Evolutionary conservation across 1,139 yeast genomes (phyloP), one percentile per base, ranked within the genome.

Genomic region (Entelexis paramagnoliae): DNA sequence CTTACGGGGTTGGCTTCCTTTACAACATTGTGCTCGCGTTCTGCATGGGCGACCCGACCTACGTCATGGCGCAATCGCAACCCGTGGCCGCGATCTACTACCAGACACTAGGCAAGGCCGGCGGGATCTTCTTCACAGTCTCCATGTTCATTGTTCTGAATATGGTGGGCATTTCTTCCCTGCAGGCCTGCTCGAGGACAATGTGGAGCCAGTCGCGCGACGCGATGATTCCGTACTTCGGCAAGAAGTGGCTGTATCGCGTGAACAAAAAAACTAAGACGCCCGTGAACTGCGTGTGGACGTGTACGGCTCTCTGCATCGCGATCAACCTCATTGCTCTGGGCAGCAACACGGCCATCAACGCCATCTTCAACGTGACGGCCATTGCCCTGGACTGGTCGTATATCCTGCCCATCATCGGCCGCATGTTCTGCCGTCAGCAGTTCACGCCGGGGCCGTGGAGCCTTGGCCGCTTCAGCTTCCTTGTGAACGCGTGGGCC

Each of bases 181-280:
- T 82, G 53, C 88, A 82, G 62, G 81, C 89, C 4, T 80, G 87
- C 85, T 54, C 60, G 4, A 56, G 62, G 24, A 59, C 61, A 11
- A 51, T 58, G 49, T 83, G 89, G 89, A 80, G 88, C 9, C 83
- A 82, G 64, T 74, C 87, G 17, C 77, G 89, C 66, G 89, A 83
- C 67, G 80, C 77, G 59, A 61, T 76, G 58, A 71, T 77, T 68
- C 76, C 81, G 8, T 56, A 44, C 22, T 43, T 51, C 20, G 53
- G 56, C 10, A 46, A 40, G 20, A 28, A 46, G 8, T 54, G 51
- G 48, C 49, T 73, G 4, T 72, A 76, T 51, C 60, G 63, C n/a
- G 84, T 83, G 48, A 73, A 77, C 62, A 67, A 69, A 44, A 53
- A 56, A 43, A 81, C 87, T n/a, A 68, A 72, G 57, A 82, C 88